phyloP scores from a whole-genome alignment of 495 filamentous ascomycete genomes.

The Zalerion maritima region DNA sequence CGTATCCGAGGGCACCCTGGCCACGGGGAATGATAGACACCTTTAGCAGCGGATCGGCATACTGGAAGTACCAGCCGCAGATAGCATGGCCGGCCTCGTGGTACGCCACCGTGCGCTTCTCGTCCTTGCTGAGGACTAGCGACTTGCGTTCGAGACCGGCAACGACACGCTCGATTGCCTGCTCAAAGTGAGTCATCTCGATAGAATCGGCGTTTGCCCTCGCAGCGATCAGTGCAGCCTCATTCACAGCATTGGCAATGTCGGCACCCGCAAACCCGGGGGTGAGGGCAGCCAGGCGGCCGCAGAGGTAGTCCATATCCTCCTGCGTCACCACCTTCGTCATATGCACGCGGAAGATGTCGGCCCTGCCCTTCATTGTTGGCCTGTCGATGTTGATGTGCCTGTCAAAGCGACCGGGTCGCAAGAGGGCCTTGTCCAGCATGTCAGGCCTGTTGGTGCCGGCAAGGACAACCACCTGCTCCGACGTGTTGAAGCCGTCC shows the following conservation, averaged over 20 bases:
- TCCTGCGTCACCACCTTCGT: slow-evolving; percentile 84
- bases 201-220: slow-evolving; percentile 62
- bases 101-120: slow-evolving; percentile 92
- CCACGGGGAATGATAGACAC: slow-evolving; percentile 97
- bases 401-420: slow-evolving; percentile 90
- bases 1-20: slow-evolving; percentile 84
- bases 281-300: slow-evolving; percentile 77
- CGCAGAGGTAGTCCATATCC: slow-evolving; percentile 72
- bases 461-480: slow-evolving; percentile 95
- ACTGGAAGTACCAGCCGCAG: slow-evolving; percentile 96
- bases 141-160: slow-evolving; percentile 95
- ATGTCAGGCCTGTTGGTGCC: slow-evolving; percentile 93
- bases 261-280: slow-evolving; percentile 95
- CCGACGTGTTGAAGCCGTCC: slow-evolving; percentile 96
- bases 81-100: slow-evolving; percentile 97
- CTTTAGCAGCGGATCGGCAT: slow-evolving; percentile 92
- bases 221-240: slow-evolving; percentile 89
- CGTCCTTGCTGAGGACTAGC: slow-evolving; percentile 75
- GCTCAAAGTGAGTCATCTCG: slow-evolving; percentile 81
- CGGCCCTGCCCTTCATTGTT: slow-evolving; percentile 91
- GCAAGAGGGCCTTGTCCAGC: slow-evolving; percentile 88
- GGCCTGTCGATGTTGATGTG: slow-evolving; percentile 88
- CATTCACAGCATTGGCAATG: slow-evolving; percentile 96
- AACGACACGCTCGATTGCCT: slow-evolving; percentile 92
- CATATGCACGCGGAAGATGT: slow-evolving; percentile 89